Conservation (phyloP, 495 filamentous ascomycete genomes). For the Bryoglossum gracile region DNA sequence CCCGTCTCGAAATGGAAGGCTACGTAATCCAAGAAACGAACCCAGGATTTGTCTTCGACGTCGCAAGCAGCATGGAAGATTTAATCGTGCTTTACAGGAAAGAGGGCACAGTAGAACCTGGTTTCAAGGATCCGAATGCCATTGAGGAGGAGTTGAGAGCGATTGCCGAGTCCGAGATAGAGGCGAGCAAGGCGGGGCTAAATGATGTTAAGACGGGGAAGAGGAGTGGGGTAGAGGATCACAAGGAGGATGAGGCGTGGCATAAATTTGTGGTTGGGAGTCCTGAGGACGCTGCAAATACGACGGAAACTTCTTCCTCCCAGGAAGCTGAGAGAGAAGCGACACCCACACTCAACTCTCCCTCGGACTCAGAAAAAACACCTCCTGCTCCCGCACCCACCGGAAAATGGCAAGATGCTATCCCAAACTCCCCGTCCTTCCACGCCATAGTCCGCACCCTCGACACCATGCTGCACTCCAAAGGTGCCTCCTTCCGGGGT, state of each 20-base stretch:
- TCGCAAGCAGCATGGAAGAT: slow-evolving; percentile 38
- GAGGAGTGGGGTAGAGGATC: not conserved
- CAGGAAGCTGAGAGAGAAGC: too few species aligned
- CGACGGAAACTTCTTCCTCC: too few species aligned
- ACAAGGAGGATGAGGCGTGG: not conserved
- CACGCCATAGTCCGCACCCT: slow-evolving; percentile 29
- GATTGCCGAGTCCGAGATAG: slow-evolving; percentile 11
- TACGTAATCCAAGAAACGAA: slow-evolving; percentile 39
- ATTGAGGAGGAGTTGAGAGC: slow-evolving; percentile 16
- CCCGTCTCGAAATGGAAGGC: slow-evolving; percentile 42
- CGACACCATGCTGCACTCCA: slow-evolving; percentile 36
- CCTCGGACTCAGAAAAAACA: not conserved
- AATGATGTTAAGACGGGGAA: not conserved
- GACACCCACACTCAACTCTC: too few species aligned
- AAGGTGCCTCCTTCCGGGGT: slow-evolving; percentile 25
- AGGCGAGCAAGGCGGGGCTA: slow-evolving; percentile 2
- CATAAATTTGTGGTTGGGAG: not conserved
- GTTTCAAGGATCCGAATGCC: slow-evolving; percentile 37
- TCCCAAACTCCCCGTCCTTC: slow-evolving; percentile 15
- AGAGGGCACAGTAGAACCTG: slow-evolving; percentile 22
- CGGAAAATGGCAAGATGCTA: slow-evolving; percentile 12
- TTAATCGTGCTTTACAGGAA: slow-evolving; percentile 39
- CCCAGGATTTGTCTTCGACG: slow-evolving; percentile 48
- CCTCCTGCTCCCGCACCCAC: not conserved
- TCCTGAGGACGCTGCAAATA: too few species aligned